These are phyloP conservation scores for Asterionellopsis glacialis DNA, from an alignment of 108 stramenopile genomes.

Conservation along the genomic window DNA sequence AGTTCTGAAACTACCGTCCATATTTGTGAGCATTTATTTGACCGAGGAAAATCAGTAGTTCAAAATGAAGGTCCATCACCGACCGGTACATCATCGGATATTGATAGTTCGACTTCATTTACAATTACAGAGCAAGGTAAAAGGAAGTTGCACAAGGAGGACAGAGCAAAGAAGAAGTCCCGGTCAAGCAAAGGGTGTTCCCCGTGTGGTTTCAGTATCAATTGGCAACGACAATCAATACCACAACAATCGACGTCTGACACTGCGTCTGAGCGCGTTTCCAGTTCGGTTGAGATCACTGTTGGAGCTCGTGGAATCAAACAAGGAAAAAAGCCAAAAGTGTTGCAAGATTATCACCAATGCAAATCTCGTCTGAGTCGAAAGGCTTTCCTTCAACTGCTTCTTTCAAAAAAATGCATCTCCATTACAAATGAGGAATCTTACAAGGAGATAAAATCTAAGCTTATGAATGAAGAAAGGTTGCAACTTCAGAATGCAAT, in stretches of 20 bases:
- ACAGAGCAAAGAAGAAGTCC: neutral
- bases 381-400: neutral
- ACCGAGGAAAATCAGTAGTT: constrained; percentile 2
- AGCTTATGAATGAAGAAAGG: too few species aligned
- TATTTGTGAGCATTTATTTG: constrained; percentile 1
- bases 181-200: constrained; percentile 1
- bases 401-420: too few species aligned
- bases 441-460: too few species aligned
- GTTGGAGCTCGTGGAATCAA: constrained; percentile 74
- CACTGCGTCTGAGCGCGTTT: too few species aligned
- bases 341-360: constrained; percentile 33
- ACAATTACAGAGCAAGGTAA: neutral
- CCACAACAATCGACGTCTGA: too few species aligned
- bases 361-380: constrained; percentile 62
- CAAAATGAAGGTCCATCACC: neutral
- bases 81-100: neutral
- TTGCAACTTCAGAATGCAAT: too few species aligned
- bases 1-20: too few species aligned
- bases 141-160: neutral
- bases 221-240: constrained; percentile 42
- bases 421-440: too few species aligned
- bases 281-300: constrained; percentile 38
- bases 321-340: constrained; percentile 77
- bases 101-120: neutral
- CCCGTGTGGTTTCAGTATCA: constrained; percentile 49